Conservation (phyloP, 1,284 basidiomycete species). For the Ganoderma sinense region DNA sequence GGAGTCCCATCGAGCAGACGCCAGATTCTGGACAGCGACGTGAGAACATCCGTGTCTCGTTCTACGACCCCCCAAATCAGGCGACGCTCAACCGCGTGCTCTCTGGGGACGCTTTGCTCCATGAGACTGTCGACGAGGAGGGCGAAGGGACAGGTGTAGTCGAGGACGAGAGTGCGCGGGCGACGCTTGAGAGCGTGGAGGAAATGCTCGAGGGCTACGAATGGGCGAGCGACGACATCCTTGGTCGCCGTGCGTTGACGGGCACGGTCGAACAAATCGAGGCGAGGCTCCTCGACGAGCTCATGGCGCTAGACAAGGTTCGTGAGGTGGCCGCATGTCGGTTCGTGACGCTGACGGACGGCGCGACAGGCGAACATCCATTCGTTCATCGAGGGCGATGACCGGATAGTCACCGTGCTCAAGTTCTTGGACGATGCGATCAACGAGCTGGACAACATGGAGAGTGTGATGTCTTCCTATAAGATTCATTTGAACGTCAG, state of each 20-base stretch:
- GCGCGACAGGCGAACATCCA: slow-evolving; percentile 91
- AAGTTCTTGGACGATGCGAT: slow-evolving; percentile 90
- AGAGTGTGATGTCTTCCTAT: slow-evolving; percentile 86
- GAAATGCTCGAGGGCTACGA: slow-evolving; percentile 99
- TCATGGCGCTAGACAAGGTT: slow-evolving; percentile 91
- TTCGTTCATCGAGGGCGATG: slow-evolving; percentile 94
- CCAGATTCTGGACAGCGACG: slow-evolving; percentile 45
- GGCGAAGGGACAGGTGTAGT: slow-evolving; percentile 64
- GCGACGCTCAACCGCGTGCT: slow-evolving; percentile 78
- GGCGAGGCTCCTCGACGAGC: slow-evolving; percentile 84
- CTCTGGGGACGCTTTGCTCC: slow-evolving; percentile 49
- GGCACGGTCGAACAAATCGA: slow-evolving; percentile 92
- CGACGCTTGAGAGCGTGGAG: slow-evolving; percentile 90
- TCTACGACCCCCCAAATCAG: slow-evolving; percentile 82
- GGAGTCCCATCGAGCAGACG: slow-evolving; percentile 30
- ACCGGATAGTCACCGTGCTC: slow-evolving; percentile 87
- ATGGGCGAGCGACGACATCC: slow-evolving; percentile 83
- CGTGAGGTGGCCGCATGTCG: slow-evolving; percentile 49
- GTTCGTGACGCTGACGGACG: not conserved
- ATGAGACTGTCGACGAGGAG: slow-evolving; percentile 41
- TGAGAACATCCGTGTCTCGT: slow-evolving; percentile 77
- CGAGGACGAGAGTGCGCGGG: slow-evolving; percentile 79
- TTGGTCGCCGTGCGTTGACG: slow-evolving; percentile 64
- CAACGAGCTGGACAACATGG: slow-evolving; percentile 87
- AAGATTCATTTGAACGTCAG: slow-evolving; percentile 93